Base-by-base conservation (phyloP, 495 filamentous ascomycete species). In the Lasiosphaeria hispida region DNA sequence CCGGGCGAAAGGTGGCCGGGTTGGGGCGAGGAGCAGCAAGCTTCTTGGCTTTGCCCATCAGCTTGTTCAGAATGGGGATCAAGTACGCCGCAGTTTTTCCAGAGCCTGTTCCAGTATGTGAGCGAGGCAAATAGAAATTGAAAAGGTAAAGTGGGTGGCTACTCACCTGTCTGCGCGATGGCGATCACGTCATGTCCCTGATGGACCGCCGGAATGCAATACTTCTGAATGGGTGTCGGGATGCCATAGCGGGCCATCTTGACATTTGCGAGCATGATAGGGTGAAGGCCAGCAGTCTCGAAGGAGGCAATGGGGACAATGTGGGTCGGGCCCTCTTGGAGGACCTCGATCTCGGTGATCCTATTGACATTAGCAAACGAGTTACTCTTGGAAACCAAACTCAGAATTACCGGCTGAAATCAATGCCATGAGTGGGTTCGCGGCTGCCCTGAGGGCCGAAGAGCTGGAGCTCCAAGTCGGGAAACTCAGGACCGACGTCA, bases 71-170 rank as follows among this genome's bases (percentile, higher is more conserved):
- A 43, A 94, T 90, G 0, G 94, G 94, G 55, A 97, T 86, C 3
- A 98, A 70, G 65, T 92, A 98, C 0, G 94, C 92, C 0, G 87
- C 94, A 1, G 94, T 98, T 76, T 98, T 98, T 54, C 94, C 94
- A 39, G 92, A 96, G 18, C 94, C 93, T 97, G 54, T 15, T 13
- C 33, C 4, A 45, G 11, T 10, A 42, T 49, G 54, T 57, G 33
- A 36, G 23, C 23, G 5, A 30, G 23, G 5, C 23, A 2, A 30
- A 30, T 2, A 30, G 2, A 30, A 2, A 30, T 30, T 10, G 44
- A 44, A 34, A 51, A 18, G 41, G 15, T 34, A 17, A 49, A 19
- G 11, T 36, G 15, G 13, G 13, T 15, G 19, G 43, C 9, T 6
- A 76, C 84, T 70, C 74, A 96, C 93, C 94, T 40, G 94, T 98